Percentiles rank a stretch among this genome's conserved stretches.
phyloP scores from a whole-genome alignment of 768 basidiomycete genomes.

The Naematelia aurantialba region DNA sequence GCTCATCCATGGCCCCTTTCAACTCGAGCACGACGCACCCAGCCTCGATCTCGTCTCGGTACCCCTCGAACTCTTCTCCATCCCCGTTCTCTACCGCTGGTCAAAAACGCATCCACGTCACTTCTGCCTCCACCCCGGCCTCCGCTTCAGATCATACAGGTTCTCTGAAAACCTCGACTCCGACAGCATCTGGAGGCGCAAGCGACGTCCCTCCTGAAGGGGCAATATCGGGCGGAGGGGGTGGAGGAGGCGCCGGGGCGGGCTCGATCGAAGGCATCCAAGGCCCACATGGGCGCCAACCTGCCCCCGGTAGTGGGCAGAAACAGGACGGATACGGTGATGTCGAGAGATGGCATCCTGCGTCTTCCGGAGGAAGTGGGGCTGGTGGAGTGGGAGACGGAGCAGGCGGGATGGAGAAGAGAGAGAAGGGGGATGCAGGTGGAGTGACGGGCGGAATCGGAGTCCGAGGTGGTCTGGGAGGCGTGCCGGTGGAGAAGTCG shows the following conservation, averaged over 20 bases:
- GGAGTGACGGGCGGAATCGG: not conserved
- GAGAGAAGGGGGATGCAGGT: not conserved
- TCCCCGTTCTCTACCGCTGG: not conserved
- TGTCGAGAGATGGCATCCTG: not conserved
- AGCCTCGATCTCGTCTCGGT: not conserved
- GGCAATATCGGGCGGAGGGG: slow-evolving; percentile 9
- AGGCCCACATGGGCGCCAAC: not conserved
- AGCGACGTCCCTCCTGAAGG: not conserved
- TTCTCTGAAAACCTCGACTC: not conserved
- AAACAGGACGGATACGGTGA: not conserved
- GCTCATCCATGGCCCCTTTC: not conserved
- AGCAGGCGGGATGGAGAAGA: not conserved
- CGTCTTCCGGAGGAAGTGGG: not conserved
- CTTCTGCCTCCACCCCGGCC: too few relatives aligned
- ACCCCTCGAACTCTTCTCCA: not conserved
- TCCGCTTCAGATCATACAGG: too few relatives aligned
- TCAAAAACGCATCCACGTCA: not conserved
- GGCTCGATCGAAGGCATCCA: slow-evolving; percentile 51
- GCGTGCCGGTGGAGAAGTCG: slow-evolving; percentile 11
- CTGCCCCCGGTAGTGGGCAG: too few relatives aligned
- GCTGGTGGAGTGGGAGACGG: not conserved
- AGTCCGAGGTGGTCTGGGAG: slow-evolving; percentile 15
- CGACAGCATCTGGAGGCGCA: not conserved
- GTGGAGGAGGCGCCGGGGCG: slow-evolving; percentile 19
- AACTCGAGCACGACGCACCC: not conserved